Evolutionary conservation across 1,139 yeast genomes (phyloP).

Genomic region (Taphrina populina): DNA sequence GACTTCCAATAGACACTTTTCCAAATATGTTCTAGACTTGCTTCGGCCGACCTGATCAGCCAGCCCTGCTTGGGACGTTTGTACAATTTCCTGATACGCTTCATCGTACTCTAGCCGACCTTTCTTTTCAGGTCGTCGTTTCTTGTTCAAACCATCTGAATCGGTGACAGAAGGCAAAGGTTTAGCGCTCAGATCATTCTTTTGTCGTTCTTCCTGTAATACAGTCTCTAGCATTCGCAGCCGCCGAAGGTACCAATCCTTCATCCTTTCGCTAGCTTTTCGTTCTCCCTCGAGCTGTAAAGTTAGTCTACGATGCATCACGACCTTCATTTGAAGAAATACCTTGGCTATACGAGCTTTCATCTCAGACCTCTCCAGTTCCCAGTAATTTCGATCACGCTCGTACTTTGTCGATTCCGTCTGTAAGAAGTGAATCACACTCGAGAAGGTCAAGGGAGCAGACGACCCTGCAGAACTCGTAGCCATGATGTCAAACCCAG

Average conservation of each 20-base stretch:
- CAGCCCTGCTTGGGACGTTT: slow-evolving; percentile 10
- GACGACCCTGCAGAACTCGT: background rate
- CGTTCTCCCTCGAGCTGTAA: slow-evolving; percentile 29
- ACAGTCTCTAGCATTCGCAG: slow-evolving; percentile 26
- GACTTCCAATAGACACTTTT: slow-evolving; percentile 30
- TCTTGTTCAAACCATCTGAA: slow-evolving; percentile 6
- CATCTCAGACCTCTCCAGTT: slow-evolving; percentile 56
- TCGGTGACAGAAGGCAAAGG: slow-evolving; percentile 2
- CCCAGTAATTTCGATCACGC: slow-evolving; percentile 59
- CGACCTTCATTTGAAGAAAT: background rate
- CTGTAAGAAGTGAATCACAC: slow-evolving; percentile 60
- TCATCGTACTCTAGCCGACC: slow-evolving; percentile 14
- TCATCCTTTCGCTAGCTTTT: slow-evolving; percentile 23
- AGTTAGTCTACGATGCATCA: background rate
- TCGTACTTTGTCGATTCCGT: slow-evolving; percentile 59
- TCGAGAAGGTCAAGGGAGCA: slow-evolving; percentile 40
- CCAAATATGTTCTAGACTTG: slow-evolving; percentile 22
- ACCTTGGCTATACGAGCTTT: slow-evolving; percentile 41
- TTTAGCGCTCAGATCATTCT: slow-evolving; percentile 7
- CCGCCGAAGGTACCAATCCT: slow-evolving; percentile 25
- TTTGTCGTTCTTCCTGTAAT: slow-evolving; percentile 17
- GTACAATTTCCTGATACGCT: slow-evolving; percentile 3
- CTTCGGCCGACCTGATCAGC: slow-evolving; percentile 16
- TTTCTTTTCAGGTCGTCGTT: background rate
- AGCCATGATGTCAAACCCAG: slow-evolving; percentile 17